These are phyloP conservation scores for Tylopilus sp. DNA, from an alignment of 1,284 basidiomycete species.

Conservation along the genomic window DNA sequence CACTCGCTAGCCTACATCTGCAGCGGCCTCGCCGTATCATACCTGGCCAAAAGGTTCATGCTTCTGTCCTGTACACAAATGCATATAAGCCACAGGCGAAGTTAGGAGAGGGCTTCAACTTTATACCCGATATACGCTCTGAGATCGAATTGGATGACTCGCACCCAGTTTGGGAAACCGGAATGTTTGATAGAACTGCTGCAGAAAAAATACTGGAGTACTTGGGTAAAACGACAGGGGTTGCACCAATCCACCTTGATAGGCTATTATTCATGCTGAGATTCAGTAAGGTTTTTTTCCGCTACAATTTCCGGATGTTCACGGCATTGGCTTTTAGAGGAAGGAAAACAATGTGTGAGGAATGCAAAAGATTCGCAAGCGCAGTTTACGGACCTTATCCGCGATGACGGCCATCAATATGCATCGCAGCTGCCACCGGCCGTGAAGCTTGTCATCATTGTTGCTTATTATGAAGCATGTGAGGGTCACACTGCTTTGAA, in stretches of 20 bases:
- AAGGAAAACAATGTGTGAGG: constrained; percentile 34
- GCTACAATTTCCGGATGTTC: not conserved
- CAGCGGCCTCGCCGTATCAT: constrained; percentile 36
- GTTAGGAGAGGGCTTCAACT: constrained; percentile 41
- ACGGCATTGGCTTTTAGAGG: constrained; percentile 20
- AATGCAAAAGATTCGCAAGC: constrained; percentile 20
- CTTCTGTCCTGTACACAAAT: constrained; percentile 40
- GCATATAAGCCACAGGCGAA: constrained; percentile 36
- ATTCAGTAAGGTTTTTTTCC: constrained; percentile 26
- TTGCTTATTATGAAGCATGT: constrained; percentile 40
- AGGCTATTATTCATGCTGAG: constrained; percentile 39
- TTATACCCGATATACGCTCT: constrained; percentile 26
- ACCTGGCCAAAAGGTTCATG: constrained; percentile 42
- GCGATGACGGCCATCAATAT: not conserved
- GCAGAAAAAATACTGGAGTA: constrained; percentile 24
- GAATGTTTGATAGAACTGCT: constrained; percentile 38
- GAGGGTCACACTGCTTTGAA: constrained; percentile 1
- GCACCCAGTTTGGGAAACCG: constrained; percentile 37
- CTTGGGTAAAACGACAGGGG: constrained; percentile 21
- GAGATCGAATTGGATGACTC: constrained; percentile 11
- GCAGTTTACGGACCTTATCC: constrained; percentile 24
- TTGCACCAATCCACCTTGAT: constrained; percentile 37
- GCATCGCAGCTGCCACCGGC: no score
- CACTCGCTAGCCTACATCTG: constrained; percentile 26
- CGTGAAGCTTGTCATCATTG: constrained; percentile 33